These are phyloP conservation scores for Hyaloscypha finlandica DNA, from an alignment of 495 filamentous ascomycete species.

Conservation along the genomic window DNA sequence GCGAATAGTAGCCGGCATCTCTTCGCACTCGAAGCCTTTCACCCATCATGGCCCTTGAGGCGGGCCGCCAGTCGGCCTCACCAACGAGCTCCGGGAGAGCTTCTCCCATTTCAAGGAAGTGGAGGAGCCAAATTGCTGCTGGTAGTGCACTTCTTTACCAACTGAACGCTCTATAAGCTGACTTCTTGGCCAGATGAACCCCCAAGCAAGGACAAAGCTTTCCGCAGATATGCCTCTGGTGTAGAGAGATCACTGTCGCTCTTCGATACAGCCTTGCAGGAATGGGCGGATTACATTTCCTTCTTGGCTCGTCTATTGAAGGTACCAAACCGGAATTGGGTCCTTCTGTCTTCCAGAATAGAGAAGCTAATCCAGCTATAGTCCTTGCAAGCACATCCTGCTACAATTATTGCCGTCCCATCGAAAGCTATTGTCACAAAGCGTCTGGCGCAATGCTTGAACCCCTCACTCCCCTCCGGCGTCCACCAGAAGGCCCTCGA, in stretches of 20 bases:
- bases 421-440: slow-evolving; percentile 84
- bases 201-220: slow-evolving; percentile 83
- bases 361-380: slow-evolving; percentile 38
- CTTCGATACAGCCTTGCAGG: slow-evolving; percentile 91
- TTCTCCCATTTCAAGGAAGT: slow-evolving; percentile 64
- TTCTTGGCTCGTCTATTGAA: slow-evolving; percentile 91
- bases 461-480: slow-evolving; percentile 88
- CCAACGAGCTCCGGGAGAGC: slow-evolving; percentile 77
- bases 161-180: neutral
- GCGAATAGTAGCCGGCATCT: slow-evolving; percentile 10
- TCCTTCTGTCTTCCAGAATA: neutral
- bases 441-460: slow-evolving; percentile 91
- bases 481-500: slow-evolving; percentile 99
- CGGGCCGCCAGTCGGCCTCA: slow-evolving; percentile 67
- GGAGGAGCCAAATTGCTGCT: slow-evolving; percentile 53
- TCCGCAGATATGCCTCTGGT: slow-evolving; percentile 84
- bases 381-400: slow-evolving; percentile 85
- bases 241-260: slow-evolving; percentile 86
- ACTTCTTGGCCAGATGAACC: slow-evolving; percentile 52
- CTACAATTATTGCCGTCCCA: slow-evolving; percentile 69
- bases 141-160: slow-evolving; percentile 36
- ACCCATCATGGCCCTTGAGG: slow-evolving; percentile 53
- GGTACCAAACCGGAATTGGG: slow-evolving; percentile 46
- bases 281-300: slow-evolving; percentile 99
- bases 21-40: slow-evolving; percentile 13